phyloP scores from a whole-genome alignment of 352 stramenopile species.

The Globisporangium viniferum region DNA sequence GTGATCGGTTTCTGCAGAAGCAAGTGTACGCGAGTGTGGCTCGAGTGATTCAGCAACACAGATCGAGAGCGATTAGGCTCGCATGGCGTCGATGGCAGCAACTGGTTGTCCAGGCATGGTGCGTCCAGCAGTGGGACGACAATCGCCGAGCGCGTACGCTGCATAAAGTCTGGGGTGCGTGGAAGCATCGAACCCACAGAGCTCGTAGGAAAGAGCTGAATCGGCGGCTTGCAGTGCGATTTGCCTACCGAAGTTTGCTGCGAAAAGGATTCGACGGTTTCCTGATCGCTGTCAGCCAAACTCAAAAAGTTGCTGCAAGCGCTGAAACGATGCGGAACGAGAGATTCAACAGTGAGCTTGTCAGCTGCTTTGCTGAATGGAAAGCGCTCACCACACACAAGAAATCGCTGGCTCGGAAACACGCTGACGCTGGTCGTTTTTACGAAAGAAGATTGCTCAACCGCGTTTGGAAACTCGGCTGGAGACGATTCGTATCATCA shows the following conservation, averaged over 20 bases:
- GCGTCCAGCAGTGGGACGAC: background rate
- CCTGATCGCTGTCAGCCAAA: background rate
- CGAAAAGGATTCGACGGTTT: constrained; percentile 6
- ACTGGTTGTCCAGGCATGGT: background rate
- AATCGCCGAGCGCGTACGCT: background rate
- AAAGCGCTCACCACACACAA: background rate
- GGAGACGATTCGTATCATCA: background rate
- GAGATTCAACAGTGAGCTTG: background rate
- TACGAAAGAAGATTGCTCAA: background rate
- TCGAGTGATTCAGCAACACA: background rate
- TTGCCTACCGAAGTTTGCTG: constrained; percentile 11
- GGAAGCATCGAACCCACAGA: constrained; percentile 1
- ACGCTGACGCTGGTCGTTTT: background rate
- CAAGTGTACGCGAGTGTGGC: background rate
- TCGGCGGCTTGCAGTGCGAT: constrained; percentile 14
- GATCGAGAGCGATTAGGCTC: background rate
- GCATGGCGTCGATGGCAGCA: constrained; percentile 13
- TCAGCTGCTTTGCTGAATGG: constrained; percentile 4
- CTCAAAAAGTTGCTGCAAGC: background rate
- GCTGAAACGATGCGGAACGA: background rate
- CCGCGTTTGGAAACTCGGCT: constrained; percentile 8
- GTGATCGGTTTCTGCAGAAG: background rate
- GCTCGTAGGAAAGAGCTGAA: constrained; percentile 6
- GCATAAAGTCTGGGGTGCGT: constrained; percentile 3
- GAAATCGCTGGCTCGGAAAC: background rate